Percentiles rank a stretch among this genome's conserved stretches.
Conservation (phyloP, 2,329 filamentous ascomycete genomes). For the Botrytis deweyae region DNA sequence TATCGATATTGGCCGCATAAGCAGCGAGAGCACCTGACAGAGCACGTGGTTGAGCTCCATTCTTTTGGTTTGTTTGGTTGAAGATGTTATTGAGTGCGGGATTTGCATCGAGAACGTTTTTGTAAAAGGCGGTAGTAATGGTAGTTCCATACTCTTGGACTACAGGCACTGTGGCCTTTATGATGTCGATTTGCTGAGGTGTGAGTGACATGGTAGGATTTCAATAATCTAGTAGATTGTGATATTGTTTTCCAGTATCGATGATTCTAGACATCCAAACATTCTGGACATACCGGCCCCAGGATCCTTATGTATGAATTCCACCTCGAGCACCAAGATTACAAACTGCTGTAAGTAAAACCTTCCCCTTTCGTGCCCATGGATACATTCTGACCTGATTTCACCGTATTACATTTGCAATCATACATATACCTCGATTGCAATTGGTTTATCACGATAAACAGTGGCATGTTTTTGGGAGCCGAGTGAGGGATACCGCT, state of each 20-base stretch:
- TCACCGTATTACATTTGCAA: not conserved
- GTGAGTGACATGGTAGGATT: slow-evolving; percentile 49
- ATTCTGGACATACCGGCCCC: not conserved
- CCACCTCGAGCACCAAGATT: not conserved
- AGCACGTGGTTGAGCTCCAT: slow-evolving; percentile 66
- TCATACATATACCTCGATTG: not conserved
- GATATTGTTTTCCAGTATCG: too few relatives aligned
- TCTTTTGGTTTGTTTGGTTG: slow-evolving; percentile 67
- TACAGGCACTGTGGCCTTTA: slow-evolving; percentile 76
- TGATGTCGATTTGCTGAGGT: slow-evolving; percentile 62
- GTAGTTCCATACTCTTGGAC: slow-evolving; percentile 65
- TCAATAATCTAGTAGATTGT: not conserved
- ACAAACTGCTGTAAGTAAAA: not conserved
- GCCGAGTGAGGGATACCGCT: not conserved
- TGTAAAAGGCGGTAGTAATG: slow-evolving; percentile 74
- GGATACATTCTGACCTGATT: not conserved
- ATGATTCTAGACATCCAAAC: not conserved
- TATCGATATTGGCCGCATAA: slow-evolving; percentile 71
- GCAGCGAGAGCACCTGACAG: slow-evolving; percentile 68
- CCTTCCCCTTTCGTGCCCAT: not conserved
- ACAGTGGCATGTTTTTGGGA: not conserved
- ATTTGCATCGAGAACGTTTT: slow-evolving; percentile 62
- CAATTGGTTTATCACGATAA: not conserved
- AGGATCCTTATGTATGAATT: not conserved
- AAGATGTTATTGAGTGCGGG: slow-evolving; percentile 69